These are phyloP conservation scores for Lachnellula arida DNA, from an alignment of 2,329 filamentous ascomycete species.

Conservation along the genomic window DNA sequence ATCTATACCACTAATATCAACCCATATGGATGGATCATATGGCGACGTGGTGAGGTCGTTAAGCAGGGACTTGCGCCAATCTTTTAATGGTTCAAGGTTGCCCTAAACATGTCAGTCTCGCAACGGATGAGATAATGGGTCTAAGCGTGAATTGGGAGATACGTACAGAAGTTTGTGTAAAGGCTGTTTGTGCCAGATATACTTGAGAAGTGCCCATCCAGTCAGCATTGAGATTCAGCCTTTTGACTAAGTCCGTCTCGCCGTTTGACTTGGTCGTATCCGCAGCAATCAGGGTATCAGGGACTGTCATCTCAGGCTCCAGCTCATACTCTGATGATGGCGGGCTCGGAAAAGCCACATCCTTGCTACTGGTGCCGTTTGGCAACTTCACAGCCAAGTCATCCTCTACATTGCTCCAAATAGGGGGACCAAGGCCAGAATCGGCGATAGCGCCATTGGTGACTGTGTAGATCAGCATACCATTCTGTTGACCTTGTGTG, in stretches of 20 bases:
- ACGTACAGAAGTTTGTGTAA: slow-evolving; percentile 15
- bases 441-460: neutral
- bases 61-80: slow-evolving; percentile 9
- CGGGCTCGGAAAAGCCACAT: neutral
- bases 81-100: slow-evolving; percentile 9
- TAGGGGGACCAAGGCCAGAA: neutral
- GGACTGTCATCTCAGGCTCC: too few species aligned
- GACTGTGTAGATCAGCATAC: neutral
- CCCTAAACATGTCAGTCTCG: slow-evolving; percentile 8
- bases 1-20: slow-evolving; percentile 14
- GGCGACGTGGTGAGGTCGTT: slow-evolving; percentile 8
- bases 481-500: neutral
- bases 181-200: neutral
- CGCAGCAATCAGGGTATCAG: neutral
- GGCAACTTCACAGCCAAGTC: neutral
- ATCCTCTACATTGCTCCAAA: neutral
- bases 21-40: slow-evolving; percentile 17
- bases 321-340: too few species aligned
- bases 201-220: slow-evolving; percentile 23
- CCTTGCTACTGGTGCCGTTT: neutral
- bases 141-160: neutral
- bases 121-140: neutral
- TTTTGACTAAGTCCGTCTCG: neutral
- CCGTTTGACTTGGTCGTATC: neutral
- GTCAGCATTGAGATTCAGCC: slow-evolving; percentile 11